Base-by-base conservation (phyloP, 257 asterid species). In the Rauvolfia tetraphylla region DNA sequence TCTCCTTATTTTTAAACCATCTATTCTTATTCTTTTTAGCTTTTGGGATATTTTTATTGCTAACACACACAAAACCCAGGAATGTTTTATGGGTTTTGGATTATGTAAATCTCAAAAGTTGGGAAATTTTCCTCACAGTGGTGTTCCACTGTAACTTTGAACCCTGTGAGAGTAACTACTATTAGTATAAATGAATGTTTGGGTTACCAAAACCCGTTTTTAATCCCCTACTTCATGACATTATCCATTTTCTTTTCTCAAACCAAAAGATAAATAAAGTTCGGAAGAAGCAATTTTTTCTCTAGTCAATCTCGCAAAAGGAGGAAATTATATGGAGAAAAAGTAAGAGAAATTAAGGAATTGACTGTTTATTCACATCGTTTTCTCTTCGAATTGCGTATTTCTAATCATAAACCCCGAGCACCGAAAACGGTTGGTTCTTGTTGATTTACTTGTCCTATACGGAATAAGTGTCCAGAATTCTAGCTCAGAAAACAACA, bases 41-140 rank as follows among this genome's bases (percentile, higher is more conserved):
- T 74, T 81, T 81, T 73, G 81, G 73, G 79, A 53, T 82, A 3
- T 66, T 70, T 77, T 56, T 71, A 65, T 83, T 34, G 73, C 58
- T 83, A 76, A 79, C 69, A n/a, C 18, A 38, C 42, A 39, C 34
- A 75, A 69, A 77, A 39, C 77, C 57, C 72, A 44, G 73, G 38
- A 49, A 72, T 67, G 67, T 18, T 27, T 36, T 31, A 31, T 63
- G 72, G 72, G 82, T 62, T 62, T 62, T 80, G 53, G 49, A 49
- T 82, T 77, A 66, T 84, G 83, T 76, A 83, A 83, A 83, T 86
- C 79, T 87, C 87, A 42, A 49, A 72, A 72, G 73, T 81, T 84
- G 23, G 77, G 70, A 63, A 62, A 81, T 86, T 86, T 87, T 84
- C 84, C 89, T 84, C 82, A 31, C 89, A 73, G 90, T 76, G 90